phyloP scores from a whole-genome alignment of 176 grass and related monocot genomes.

The Musa beccarii region DNA sequence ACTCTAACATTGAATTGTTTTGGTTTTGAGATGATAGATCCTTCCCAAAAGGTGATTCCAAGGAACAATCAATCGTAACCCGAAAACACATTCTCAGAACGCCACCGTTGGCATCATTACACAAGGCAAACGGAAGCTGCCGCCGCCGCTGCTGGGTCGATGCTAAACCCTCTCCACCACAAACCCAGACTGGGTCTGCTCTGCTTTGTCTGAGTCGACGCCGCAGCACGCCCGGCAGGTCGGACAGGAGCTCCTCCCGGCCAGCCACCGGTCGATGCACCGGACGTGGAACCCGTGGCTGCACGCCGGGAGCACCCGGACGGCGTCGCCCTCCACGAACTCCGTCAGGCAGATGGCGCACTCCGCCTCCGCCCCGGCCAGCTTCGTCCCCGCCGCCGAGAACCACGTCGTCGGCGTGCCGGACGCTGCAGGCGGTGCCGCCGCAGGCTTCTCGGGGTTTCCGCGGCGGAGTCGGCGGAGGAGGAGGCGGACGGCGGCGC shows the following conservation, averaged over 20 bases:
- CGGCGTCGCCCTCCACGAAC: constrained; percentile 53
- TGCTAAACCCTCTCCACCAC: too few relatives aligned
- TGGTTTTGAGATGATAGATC: too few relatives aligned
- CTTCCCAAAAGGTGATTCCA: too few relatives aligned
- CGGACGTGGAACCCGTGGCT: constrained; percentile 44
- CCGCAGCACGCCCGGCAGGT: constrained; percentile 35
- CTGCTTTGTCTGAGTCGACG: too few relatives aligned
- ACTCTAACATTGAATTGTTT: too few relatives aligned
- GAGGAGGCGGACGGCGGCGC: constrained; percentile 39
- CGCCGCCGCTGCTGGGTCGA: too few relatives aligned
- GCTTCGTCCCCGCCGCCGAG: constrained; percentile 32
- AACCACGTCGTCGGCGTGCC: constrained; percentile 15
- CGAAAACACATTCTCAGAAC: too few relatives aligned
- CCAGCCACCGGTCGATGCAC: constrained; percentile 53
- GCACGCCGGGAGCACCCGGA: constrained; percentile 35
- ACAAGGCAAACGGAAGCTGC: too few relatives aligned
- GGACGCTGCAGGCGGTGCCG: not conserved
- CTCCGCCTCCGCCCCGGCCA: constrained; percentile 31
- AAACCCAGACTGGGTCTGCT: not conserved
- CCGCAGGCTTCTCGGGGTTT: constrained; percentile 24
- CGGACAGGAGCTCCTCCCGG: constrained; percentile 18
- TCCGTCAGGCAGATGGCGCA: constrained; percentile 55
- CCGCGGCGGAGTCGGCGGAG: not conserved
- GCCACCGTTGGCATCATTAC: too few relatives aligned
- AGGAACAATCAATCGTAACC: too few relatives aligned